phyloP scores from a whole-genome alignment of 352 stramenopile genomes.

The Phytophthora macrochlamydospora region DNA sequence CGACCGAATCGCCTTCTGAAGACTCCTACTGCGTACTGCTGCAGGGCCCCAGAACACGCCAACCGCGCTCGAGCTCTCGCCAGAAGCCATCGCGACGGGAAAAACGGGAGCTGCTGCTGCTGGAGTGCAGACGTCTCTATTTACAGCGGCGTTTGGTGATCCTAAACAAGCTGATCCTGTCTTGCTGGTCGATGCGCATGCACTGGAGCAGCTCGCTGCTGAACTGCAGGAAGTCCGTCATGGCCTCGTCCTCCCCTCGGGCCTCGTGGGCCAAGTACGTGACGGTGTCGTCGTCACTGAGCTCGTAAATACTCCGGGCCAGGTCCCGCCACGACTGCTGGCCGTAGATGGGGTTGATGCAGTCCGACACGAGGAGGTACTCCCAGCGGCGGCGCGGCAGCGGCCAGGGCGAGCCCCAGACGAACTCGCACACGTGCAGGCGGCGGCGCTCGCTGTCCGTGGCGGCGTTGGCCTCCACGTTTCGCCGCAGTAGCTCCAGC shows the following conservation, averaged over 20 bases:
- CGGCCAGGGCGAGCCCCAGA: conserved; percentile 52
- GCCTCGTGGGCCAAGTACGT: conserved; percentile 79
- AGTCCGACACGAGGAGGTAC: conserved; percentile 85
- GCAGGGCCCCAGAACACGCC: conserved; percentile 38
- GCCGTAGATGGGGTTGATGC: conserved; percentile 89
- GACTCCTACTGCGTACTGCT: background rate
- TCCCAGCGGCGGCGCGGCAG: conserved; percentile 41
- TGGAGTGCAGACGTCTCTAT: conserved; percentile 7
- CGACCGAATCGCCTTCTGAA: background rate
- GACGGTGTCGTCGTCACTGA: conserved; percentile 56
- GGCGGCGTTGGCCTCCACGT: conserved; percentile 53
- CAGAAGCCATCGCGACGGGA: conserved; percentile 2
- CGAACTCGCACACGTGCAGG: conserved; percentile 59
- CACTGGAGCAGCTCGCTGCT: conserved; percentile 42
- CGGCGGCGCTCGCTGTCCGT: conserved; percentile 41
- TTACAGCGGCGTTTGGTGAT: conserved; percentile 39
- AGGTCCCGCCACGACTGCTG: conserved; percentile 80
- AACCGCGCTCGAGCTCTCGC: conserved; percentile 11
- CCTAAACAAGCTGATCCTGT: conserved; percentile 57
- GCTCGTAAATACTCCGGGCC: conserved; percentile 63
- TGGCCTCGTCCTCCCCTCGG: conserved; percentile 73
- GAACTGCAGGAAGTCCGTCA: conserved; percentile 70
- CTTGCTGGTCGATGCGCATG: conserved; percentile 47
- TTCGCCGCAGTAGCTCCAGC: conserved; percentile 69
- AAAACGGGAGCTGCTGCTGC: no score